Evolutionary conservation across 768 basidiomycete genomes (phyloP), one percentile per base, ranked within the genome.

Genomic region (Zangia roseola): DNA sequence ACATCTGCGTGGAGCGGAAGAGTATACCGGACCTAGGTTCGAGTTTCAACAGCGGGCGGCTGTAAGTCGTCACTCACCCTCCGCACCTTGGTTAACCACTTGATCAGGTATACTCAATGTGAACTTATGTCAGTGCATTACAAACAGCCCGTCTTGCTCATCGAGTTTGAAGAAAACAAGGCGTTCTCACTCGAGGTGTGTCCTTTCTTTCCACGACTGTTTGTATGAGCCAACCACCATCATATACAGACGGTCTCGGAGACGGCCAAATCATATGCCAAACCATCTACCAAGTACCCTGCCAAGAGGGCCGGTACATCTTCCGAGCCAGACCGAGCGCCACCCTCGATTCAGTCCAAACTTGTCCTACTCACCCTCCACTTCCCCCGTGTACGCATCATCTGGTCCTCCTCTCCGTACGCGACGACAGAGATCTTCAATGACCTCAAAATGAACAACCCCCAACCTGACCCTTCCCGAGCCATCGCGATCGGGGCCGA

Each of bases 91-190:
- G n/a, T n/a, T n/a, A n/a, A 56, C 14, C 53, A 28, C 10, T 39
- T 10, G 38, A 19, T 3, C 56, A 98, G 95, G 51, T 97, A 95
- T 64, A 90, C 93, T 0, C 97, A 99, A 62, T 98, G 95, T 71
- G 95, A 98, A 69, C 65, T 91, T 19, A 97, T 99, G 95, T 93
- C 90, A 0, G 86, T 86, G 14, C 89, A 97, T 64, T 98, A 99
- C 73, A 97, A 93, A 69, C 83, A 88, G 17, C 94, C 95, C 0
- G 77, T 99, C 44, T 74, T 99, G 14, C 74, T 98, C 10, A 97
- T 98, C 58, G 94, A 99, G 64, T 98, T 98, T 54, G 95, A 98
- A 63, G 93, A 98, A 71, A 89, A 97, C 67, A 97, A 95, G 59
- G 84, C 91, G 0, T 97, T 97, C 67, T 88, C 89, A 0, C 76